phyloP scores from a whole-genome alignment of 2,329 filamentous ascomycete species.

The Ascochyta clinopodiicola region DNA sequence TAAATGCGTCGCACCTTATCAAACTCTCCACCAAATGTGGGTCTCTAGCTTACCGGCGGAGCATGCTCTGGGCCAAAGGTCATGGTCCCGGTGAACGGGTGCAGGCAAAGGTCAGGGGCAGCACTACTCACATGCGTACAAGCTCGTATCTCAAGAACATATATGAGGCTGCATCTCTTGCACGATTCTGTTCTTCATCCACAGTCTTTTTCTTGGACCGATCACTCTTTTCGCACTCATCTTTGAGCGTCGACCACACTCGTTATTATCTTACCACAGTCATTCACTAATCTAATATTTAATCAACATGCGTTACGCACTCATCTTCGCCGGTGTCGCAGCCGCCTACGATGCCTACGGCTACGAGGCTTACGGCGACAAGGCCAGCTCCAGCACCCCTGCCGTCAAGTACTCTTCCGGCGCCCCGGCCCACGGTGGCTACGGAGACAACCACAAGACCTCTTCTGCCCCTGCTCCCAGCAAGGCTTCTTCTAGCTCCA shows the following conservation, averaged over 20 bases:
- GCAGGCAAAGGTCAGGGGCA: constrained; percentile 12
- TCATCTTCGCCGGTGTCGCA: constrained; percentile 36
- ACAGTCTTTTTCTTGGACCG: constrained; percentile 23
- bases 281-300: constrained; percentile 28
- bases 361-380: constrained; percentile 13
- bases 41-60: not conserved
- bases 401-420: constrained; percentile 8
- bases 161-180: constrained; percentile 11
- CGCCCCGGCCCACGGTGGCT: constrained; percentile 10
- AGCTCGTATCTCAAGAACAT: constrained; percentile 3
- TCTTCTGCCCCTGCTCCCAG: constrained; percentile 15
- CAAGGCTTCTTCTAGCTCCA: constrained; percentile 13
- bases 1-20: constrained; percentile 1
- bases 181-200: constrained; percentile 10
- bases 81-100: not conserved
- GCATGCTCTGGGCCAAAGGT: constrained; percentile 3
- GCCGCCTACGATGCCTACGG: constrained; percentile 32
- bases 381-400: constrained; percentile 14
- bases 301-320: constrained; percentile 31
- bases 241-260: constrained; percentile 18
- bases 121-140: constrained; percentile 1
- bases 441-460: constrained; percentile 10
- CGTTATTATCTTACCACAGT: constrained; percentile 31
- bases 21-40: constrained; percentile 8
- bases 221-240: constrained; percentile 26